Evolutionary conservation across 2,329 filamentous ascomycete genomes (phyloP), one percentile per base, ranked within the genome.

Genomic region (Madurella fahalii): DNA sequence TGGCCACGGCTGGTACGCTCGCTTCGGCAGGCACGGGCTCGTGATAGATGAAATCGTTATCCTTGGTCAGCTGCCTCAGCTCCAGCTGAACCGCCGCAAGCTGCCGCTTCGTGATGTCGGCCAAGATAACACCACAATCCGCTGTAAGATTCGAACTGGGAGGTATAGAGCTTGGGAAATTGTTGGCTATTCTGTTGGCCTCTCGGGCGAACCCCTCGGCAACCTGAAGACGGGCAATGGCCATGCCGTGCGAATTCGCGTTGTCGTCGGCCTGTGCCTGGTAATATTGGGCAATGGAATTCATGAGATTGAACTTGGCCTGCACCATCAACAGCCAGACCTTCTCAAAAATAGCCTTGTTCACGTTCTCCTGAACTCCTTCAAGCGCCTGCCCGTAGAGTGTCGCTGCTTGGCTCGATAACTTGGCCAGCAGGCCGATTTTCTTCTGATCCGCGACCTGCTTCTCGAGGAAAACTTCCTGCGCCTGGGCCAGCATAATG

Each of bases 21-120:
- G 91, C 89, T 70, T 96, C 91, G 9, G 86, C 85, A 0, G 94
- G 93, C 1, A 99, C 86, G 1, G 84, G 86, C 64, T 97, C 90
- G 68, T 99, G 94, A 67, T 99, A 99, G 68, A 99, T 96, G 71
- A 94, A 97, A 68, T 99, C 94, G 63, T 99, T 99, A 70, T 99
- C 94, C 66, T 95, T 96, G 62, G 81, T 79, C 47, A 92, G 79
- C 57, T 89, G 85, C 16, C 77, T 77, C 18, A 96, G 75, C 68
- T 89, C 92, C 58, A 93, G 88, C 67, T 95, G 88, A 2, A 96
- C 86, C 32, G 84, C 86, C 0, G 87, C 78, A 30, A 89, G 73
- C 64, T 97, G 93, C 58, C 91, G 83, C 69, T 90, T 95, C 15
- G 90, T 86, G 60, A 95, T 81, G 34, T 95, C 91, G n/a, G 83